Evolutionary conservation across 345 rosid species (phyloP).

Genomic region (Lepidium aucheri): DNA sequence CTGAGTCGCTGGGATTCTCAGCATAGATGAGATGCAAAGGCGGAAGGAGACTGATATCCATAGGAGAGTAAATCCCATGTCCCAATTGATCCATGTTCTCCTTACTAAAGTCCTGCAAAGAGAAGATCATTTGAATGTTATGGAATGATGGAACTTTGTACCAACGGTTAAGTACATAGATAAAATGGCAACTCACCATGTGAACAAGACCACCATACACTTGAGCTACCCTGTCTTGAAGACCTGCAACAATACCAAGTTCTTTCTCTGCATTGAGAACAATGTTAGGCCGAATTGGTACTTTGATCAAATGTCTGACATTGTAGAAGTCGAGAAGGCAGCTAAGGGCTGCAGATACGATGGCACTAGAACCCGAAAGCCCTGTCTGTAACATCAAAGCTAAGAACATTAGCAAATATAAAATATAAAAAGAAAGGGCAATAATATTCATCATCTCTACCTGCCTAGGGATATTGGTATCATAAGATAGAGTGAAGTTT

Average conservation of each 20-base stretch:
- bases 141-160: neutral
- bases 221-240: conserved; percentile 96
- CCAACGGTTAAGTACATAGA: neutral
- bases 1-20: conserved; percentile 96
- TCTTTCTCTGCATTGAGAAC: conserved; percentile 73
- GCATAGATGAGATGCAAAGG: conserved; percentile 84
- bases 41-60: conserved; percentile 80
- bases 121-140: neutral
- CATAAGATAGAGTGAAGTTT: conserved; percentile 72
- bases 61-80: conserved; percentile 70
- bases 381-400: conserved; percentile 60
- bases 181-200: conserved; percentile 42
- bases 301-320: conserved; percentile 67
- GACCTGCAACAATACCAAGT: conserved; percentile 95
- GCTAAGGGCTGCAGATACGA: conserved; percentile 81
- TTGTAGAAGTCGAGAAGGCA: conserved; percentile 89
- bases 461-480: conserved; percentile 96
- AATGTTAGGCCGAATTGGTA: conserved; percentile 64
- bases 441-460: conserved; percentile 20
- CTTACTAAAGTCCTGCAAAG: conserved; percentile 65
- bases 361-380: conserved; percentile 97
- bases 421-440: neutral
- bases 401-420: conserved; percentile 7
- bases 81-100: conserved; percentile 77
- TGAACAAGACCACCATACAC: conserved; percentile 92